Evolutionary conservation across 2,329 filamentous ascomycete genomes (phyloP).

Genomic region (Paecilomyces sp.): DNA sequence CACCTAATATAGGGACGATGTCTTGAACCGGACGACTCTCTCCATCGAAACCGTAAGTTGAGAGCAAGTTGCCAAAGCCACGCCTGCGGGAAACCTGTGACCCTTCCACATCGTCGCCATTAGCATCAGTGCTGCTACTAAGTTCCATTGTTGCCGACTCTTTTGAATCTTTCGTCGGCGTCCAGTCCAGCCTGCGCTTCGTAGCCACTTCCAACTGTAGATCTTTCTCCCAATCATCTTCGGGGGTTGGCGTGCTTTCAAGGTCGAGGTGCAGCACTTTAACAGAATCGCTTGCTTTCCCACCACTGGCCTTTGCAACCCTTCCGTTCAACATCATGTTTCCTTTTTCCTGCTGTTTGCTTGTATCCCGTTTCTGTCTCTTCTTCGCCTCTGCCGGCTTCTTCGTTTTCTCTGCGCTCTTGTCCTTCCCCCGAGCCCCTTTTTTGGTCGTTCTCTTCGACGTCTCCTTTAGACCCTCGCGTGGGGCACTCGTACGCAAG

Average conservation of each 20-base stretch:
- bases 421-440: neutral
- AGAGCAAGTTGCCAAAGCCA: constrained; percentile 30
- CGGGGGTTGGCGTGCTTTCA: neutral
- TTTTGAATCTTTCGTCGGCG: constrained; percentile 49
- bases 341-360: constrained; percentile 16
- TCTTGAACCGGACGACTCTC: constrained; percentile 7
- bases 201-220: constrained; percentile 42
- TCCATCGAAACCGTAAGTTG: constrained; percentile 33
- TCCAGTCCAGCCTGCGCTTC: constrained; percentile 58
- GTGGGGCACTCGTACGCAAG: neutral
- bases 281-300: constrained; percentile 5
- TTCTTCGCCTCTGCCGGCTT: constrained; percentile 17
- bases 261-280: constrained; percentile 5
- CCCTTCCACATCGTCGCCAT: neutral
- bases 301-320: constrained; percentile 24
- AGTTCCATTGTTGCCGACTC: constrained; percentile 6
- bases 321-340: constrained; percentile 30
- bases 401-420: constrained; percentile 7
- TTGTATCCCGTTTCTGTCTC: constrained; percentile 13
- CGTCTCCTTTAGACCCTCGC: constrained; percentile 3
- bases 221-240: constrained; percentile 12
- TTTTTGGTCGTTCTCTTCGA: constrained; percentile 3
- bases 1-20: constrained; percentile 7
- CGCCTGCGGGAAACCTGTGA: neutral
- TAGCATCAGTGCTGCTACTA: constrained; percentile 12